Evolutionary conservation across 768 basidiomycete genomes (phyloP).

Genomic region (Tricholoma terreum): DNA sequence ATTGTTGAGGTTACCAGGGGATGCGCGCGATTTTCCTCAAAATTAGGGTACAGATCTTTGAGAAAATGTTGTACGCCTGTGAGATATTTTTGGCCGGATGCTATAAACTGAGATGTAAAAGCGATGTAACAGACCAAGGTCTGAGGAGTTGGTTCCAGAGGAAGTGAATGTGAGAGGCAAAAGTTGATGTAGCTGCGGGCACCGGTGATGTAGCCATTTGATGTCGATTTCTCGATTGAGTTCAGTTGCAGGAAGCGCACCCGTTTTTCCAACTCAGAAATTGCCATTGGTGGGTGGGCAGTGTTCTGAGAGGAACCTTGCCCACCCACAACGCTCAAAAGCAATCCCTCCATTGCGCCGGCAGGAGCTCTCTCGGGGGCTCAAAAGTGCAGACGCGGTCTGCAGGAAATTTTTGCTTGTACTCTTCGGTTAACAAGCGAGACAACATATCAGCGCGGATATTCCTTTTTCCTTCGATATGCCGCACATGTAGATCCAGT

Average conservation of each 20-base stretch:
- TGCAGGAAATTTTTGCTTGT: neutral
- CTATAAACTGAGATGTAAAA: too few species aligned
- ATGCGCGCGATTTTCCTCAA: constrained; percentile 14
- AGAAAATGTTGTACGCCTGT: constrained; percentile 23
- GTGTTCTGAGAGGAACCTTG: neutral
- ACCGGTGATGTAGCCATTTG: too few species aligned
- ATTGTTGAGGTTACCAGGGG: too few species aligned
- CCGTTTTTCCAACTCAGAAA: neutral
- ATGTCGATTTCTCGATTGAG: neutral
- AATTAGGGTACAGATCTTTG: constrained; percentile 20
- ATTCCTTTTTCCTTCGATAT: too few species aligned
- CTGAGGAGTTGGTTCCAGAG: too few species aligned
- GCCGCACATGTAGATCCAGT: too few species aligned
- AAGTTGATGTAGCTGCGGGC: too few species aligned
- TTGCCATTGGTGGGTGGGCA: neutral
- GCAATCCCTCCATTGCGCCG: too few species aligned
- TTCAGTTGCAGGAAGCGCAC: neutral
- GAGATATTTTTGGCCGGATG: too few species aligned
- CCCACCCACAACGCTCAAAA: neutral
- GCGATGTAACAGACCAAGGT: too few species aligned
- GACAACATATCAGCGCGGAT: neutral
- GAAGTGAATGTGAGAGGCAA: too few species aligned
- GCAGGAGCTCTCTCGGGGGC: too few species aligned
- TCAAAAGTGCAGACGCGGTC: neutral
- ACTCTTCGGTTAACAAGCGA: neutral